Evolutionary conservation across 441 rosid genomes (phyloP), one percentile per base, ranked within the genome.

Genomic region (Adansonia madagascariensis): DNA sequence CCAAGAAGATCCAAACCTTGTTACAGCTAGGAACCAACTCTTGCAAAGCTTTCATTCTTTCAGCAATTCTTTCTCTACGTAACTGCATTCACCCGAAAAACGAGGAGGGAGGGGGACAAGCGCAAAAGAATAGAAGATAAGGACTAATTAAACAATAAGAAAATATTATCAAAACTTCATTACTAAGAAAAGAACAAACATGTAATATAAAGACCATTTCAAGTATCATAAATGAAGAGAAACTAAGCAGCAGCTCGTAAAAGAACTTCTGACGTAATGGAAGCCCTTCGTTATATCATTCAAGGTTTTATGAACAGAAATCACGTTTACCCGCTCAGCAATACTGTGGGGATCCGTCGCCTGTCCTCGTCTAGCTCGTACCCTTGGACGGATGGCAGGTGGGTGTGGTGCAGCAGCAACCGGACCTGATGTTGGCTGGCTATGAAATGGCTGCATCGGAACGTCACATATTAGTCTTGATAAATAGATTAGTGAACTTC

Each of bases 331-430:
- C 80, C 91, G 69, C 75, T 88, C 91, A 15, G 94, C 94, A 31
- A 92, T 92, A 74, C 97, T 92, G 78, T 92, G 97, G 60, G 97
- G 97, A 87, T 92, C 94, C 0, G 97, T 92, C 75, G 97, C 94
- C 77, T 92, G 97, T 65, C 97, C 97, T 79, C 97, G 87, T 79
- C 97, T 88, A 44, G 97, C 97, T 81, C 97, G 86, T 22, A 88
- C 91, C 84, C 97, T 85, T 2, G 94, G 93, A 44, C 97, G 94
- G 68, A 87, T 77, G 10, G 74, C 79, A n/a, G 89, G 89, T 61
- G 83, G 88, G 24, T 82, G 86, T 5, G 83, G 80, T 52, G 76
- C 79, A 17, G 83, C 78, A 75, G 85, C 71, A 49, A 75, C 65
- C 11, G 82, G 43, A 78, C 74, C 80, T 12, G 83, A 68, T 64